Evolutionary conservation across 345 rosid genomes (phyloP), one percentile per base, ranked within the genome.

Genomic region (Syzygium oleosum): DNA sequence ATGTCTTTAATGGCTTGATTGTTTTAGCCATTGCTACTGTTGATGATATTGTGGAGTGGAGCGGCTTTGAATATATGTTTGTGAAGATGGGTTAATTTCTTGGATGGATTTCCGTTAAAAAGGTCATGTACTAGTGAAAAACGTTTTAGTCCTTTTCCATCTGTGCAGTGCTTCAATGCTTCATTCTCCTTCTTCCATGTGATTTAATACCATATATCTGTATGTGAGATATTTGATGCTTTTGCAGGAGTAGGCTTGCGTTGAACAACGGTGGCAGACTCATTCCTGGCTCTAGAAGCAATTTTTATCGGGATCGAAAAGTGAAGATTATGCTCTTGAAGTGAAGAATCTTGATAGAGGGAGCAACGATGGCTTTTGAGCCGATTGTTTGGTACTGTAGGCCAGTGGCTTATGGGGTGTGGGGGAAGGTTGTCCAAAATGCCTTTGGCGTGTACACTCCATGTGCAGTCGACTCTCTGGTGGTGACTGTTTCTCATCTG

Each of bases 361-460:
- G 22, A 77, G n/a, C 49, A 63, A 87, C 87, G 65, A 96, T 96
- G 99, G 94, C 94, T 84, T 94, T 93, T 78, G 77, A 90, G 88
- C 95, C 93, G n/a, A 90, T 96, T 91, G 93, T 86, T 61, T 96
- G 99, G 99, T 98, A 93, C 86, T 98, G 99, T 84, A 92, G 88
- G 88, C 99, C 99, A 7, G 95, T 91, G 90, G 84, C 91, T 19
- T 88, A 93, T 91, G 99, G 99, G 87, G 87, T 92, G 85, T 98
- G 99, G 99, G 86, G 96, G 17, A 94, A 89, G 88, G 91, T 89
- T 43, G 98, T 96, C 89, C 93, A 93, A 87, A 96, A 95, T 94
- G 99, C 98, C 27, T 94, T 98, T 91, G 99, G 99, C 73, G 95
- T 94, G 68, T 98, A 96, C 91, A 96, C 99, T 84, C 99, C 99